Evolutionary conservation across 2,329 filamentous ascomycete genomes (phyloP).

Genomic region (Cadophora malorum): DNA sequence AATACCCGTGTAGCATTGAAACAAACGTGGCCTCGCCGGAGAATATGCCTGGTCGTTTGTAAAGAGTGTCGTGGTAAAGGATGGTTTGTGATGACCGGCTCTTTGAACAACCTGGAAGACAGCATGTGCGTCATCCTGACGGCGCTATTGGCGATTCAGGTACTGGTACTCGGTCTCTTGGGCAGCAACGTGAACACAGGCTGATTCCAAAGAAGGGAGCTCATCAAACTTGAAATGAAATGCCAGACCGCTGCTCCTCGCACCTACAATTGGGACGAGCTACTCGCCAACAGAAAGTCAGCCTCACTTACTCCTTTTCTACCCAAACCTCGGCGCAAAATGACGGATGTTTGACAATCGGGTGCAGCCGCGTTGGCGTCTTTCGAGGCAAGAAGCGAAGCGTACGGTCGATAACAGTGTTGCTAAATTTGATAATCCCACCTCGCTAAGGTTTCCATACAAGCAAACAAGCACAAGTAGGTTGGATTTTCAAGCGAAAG

Average conservation of each 20-base stretch:
- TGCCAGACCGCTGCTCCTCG: background rate
- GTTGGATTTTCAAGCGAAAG: constrained; percentile 1
- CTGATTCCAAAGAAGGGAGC: background rate
- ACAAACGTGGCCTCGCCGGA: constrained; percentile 26
- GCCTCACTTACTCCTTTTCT: constrained; percentile 1
- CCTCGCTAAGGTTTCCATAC: background rate
- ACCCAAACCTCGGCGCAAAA: background rate
- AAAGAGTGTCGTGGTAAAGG: background rate
- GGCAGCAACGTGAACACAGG: constrained; percentile 7
- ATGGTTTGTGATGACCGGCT: constrained; percentile 18
- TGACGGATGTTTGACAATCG: constrained; percentile 4
- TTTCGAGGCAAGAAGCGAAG: background rate
- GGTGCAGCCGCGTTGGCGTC: constrained; percentile 5
- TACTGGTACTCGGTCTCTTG: background rate
- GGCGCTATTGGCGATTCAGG: constrained; percentile 14
- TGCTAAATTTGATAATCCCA: background rate
- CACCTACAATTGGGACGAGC: background rate
- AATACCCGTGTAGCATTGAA: constrained; percentile 13
- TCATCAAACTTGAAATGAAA: background rate
- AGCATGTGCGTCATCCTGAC: constrained; percentile 13
- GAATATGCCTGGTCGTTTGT: constrained; percentile 22
- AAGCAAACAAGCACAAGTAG: background rate
- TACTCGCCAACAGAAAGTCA: background rate
- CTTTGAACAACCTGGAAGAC: constrained; percentile 8
- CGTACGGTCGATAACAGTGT: background rate